Evolutionary conservation across 768 basidiomycete species (phyloP), one percentile per base, ranked within the genome.

Genomic region (Podaxis rugospora): DNA sequence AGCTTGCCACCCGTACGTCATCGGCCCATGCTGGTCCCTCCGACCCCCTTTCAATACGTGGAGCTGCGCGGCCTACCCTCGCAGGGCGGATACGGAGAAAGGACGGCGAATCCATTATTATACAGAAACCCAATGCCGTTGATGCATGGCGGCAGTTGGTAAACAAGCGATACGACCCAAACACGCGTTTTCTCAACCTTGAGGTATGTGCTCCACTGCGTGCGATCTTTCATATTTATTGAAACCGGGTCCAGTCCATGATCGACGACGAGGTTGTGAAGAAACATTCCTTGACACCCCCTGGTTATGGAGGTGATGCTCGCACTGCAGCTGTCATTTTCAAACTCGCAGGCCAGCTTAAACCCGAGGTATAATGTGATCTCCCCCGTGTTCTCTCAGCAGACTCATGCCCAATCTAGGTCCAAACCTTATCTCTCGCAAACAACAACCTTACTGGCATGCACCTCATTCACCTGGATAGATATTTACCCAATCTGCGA

Each of bases 271-370:
- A 88, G 42, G 76, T 88, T 57, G 77, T 97, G 63, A 84, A 83
- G 70, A 88, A 86, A 68, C 74, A 92, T 66, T 82, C 85, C 47
- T 77, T 97, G 28, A 67, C 78, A 28, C 83, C 89, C 1, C 93
- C 93, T 2, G 92, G 92, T 5, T 76, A 81, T 32, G 83, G 85
- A 3, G 85, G 89, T 35, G 78, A 83, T 25, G 69, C 74, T 21
- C 83, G 79, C 62, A 89, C 92, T 66, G 86, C 89, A 0, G 83
- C 88, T 4, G 93, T 95, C 9, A 86, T 98, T 49, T 95, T 95
- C 79, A 95, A 95, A 72, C 78, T 95, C 10, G 92, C 94, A 0
- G 80, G 83, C 18, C 82, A 88, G 65, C 83, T 95, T 56, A 85
- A 84, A 64, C 93, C 94, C 39, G 81, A 85, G 59, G 92, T 92